Percentiles rank a stretch among this genome's conserved stretches.
Evolutionary conservation across 176 grass and related monocot species (phyloP).

Genomic region (Pharus latifolius): DNA sequence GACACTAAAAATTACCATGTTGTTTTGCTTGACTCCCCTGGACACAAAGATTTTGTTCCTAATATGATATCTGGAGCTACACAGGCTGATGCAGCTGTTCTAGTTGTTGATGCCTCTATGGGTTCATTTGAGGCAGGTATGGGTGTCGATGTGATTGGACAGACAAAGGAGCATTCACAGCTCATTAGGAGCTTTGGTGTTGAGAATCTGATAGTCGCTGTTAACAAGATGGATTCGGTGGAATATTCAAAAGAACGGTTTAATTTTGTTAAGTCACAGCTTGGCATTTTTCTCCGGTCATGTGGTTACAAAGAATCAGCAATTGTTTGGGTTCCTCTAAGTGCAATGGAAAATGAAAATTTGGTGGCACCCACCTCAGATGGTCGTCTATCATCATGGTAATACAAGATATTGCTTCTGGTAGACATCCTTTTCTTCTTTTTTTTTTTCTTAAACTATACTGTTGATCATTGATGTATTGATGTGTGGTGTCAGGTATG

Average conservation of each 20-base stretch:
- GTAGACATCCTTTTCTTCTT: background rate
- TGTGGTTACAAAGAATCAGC: constrained; percentile 77
- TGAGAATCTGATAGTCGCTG: constrained; percentile 71
- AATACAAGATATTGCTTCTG: constrained; percentile 7
- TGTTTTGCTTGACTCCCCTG: constrained; percentile 74
- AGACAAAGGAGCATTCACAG: constrained; percentile 88
- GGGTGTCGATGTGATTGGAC: constrained; percentile 51
- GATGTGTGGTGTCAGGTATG: constrained; percentile 37
- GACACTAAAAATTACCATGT: constrained; percentile 57
- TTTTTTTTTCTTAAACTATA: background rate
- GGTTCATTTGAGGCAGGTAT: constrained; percentile 92
- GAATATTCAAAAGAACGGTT: constrained; percentile 61
- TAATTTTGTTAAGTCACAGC: constrained; percentile 48
- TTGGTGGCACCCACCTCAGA: constrained; percentile 45
- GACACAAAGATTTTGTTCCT: constrained; percentile 91
- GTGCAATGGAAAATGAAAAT: constrained; percentile 82
- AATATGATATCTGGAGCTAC: constrained; percentile 84
- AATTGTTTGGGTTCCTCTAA: constrained; percentile 67
- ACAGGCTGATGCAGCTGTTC: constrained; percentile 74
- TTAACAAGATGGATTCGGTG: constrained; percentile 88
- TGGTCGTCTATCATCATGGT: constrained; percentile 71
- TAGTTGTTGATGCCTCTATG: constrained; percentile 73
- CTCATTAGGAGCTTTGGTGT: constrained; percentile 84
- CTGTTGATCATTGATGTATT: background rate
- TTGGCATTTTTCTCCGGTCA: constrained; percentile 60